A percentile compares a stretch with the other conserved stretches of the same genome.
These are phyloP conservation scores for Hebeloma cylindrosporum DNA, from an alignment of 768 basidiomycete species.

Conservation along the genomic window DNA sequence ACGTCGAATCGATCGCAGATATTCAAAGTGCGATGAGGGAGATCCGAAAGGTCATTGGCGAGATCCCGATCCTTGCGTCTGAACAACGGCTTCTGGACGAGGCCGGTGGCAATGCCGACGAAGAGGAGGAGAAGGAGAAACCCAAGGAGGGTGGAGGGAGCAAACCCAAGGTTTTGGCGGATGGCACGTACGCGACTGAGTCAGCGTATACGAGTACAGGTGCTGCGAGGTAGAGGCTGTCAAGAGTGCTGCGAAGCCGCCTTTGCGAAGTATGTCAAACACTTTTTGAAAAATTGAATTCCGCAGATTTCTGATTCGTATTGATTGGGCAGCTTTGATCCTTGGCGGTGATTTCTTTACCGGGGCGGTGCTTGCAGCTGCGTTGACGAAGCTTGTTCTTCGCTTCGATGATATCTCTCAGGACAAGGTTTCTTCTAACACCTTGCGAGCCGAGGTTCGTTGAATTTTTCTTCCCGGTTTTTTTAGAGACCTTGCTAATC, in stretches of 20 bases:
- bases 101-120: slow-evolving; percentile 44
- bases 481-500: neutral
- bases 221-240: slow-evolving; percentile 73
- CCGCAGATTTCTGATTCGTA: neutral
- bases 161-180: slow-evolving; percentile 82
- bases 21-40: slow-evolving; percentile 75
- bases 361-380: slow-evolving; percentile 83
- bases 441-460: slow-evolving; percentile 81
- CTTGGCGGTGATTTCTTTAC: slow-evolving; percentile 98
- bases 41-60: slow-evolving; percentile 84
- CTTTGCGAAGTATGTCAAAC: slow-evolving; percentile 73
- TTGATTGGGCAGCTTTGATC: slow-evolving; percentile 59
- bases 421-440: slow-evolving; percentile 54
- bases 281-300: neutral
- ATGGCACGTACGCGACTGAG: slow-evolving; percentile 98
- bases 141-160: slow-evolving; percentile 44
- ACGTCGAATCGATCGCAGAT: slow-evolving; percentile 65
- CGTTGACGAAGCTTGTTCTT: slow-evolving; percentile 89
- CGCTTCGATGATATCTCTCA: slow-evolving; percentile 60
- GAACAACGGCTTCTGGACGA: slow-evolving; percentile 85
- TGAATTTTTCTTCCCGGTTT: neutral
- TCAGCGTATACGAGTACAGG: slow-evolving; percentile 76
- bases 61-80: slow-evolving; percentile 94
- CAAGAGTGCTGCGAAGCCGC: slow-evolving; percentile 87
- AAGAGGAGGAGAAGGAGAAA: slow-evolving; percentile 55